Evolutionary conservation across 805 yeast genomes (phyloP).

Genomic region (Blastobotrys chiropterorum): DNA sequence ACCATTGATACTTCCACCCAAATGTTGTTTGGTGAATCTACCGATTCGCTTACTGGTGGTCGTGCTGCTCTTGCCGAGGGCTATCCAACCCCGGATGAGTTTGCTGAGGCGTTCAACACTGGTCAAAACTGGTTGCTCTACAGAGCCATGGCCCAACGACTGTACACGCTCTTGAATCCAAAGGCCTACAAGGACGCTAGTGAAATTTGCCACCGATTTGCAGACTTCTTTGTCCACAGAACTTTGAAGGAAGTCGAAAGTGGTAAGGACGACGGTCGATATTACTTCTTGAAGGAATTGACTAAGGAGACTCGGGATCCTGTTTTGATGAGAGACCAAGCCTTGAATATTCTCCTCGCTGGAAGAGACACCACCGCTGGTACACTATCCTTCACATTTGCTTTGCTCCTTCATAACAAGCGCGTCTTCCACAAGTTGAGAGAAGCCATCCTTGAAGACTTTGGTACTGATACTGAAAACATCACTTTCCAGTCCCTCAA

Average conservation of each 20-base stretch:
- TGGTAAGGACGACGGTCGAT: slow-evolving; percentile 31
- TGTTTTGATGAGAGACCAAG: slow-evolving; percentile 42
- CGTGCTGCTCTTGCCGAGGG: slow-evolving; percentile 14
- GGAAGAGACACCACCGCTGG: slow-evolving; percentile 55
- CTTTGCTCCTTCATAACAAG: slow-evolving; percentile 39
- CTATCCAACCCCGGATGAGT: slow-evolving; percentile 6
- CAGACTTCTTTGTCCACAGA: slow-evolving; percentile 36
- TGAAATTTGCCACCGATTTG: slow-evolving; percentile 30
- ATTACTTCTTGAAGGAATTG: slow-evolving; percentile 43
- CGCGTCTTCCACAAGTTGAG: slow-evolving; percentile 32
- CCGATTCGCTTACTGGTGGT: slow-evolving; percentile 26
- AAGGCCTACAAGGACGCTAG: slow-evolving; percentile 30
- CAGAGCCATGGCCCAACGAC: slow-evolving; percentile 12
- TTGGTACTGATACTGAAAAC: slow-evolving; percentile 26
- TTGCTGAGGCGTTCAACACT: slow-evolving; percentile 8
- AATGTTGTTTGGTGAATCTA: slow-evolving; percentile 29
- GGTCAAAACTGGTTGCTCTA: slow-evolving; percentile 14
- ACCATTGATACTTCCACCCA: slow-evolving; percentile 32
- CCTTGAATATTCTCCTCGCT: slow-evolving; percentile 45
- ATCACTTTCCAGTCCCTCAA: slow-evolving; percentile 44
- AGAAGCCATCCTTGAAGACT: slow-evolving; percentile 33
- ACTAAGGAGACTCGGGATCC: slow-evolving; percentile 45
- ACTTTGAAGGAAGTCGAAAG: slow-evolving; percentile 28
- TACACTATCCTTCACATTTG: slow-evolving; percentile 40
- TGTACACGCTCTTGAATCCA: slow-evolving; percentile 18